phyloP scores from a whole-genome alignment of 495 filamentous ascomycete genomes.

The Penicillium psychrofluorescens region DNA sequence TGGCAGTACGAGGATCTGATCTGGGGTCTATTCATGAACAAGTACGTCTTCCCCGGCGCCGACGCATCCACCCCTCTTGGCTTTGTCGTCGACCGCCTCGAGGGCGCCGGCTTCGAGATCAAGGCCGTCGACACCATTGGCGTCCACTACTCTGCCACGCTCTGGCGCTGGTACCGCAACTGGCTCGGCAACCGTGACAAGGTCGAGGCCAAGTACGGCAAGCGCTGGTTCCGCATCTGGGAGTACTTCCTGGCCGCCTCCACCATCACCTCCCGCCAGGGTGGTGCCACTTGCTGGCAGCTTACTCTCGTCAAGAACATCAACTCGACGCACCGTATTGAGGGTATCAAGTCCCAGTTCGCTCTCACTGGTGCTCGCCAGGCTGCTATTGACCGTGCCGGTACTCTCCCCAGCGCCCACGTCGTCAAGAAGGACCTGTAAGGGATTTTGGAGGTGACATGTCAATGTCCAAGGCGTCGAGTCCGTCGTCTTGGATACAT shows the following conservation, averaged over 20 bases:
- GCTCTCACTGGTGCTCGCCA: constrained; percentile 63
- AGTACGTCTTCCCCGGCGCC: constrained; percentile 67
- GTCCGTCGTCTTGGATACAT: too few species aligned
- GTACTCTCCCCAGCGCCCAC: constrained; percentile 34
- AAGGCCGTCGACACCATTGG: constrained; percentile 75
- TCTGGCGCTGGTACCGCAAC: constrained; percentile 99
- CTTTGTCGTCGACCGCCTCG: constrained; percentile 57
- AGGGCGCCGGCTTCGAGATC: constrained; percentile 57
- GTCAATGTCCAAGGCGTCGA: too few species aligned
- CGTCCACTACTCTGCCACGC: constrained; percentile 93
- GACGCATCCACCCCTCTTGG: constrained; percentile 61
- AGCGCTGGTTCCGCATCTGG: constrained; percentile 97
- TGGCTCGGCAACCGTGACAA: constrained; percentile 96
- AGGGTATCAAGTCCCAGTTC: constrained; percentile 73
- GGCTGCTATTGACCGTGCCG: constrained; percentile 30
- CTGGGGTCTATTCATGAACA: constrained; percentile 74
- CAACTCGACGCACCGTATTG: constrained; percentile 90
- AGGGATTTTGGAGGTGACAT: background rate
- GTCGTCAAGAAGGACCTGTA: constrained; percentile 30
- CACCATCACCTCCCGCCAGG: constrained; percentile 90
- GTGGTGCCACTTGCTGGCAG: constrained; percentile 91
- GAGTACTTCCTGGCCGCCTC: constrained; percentile 95
- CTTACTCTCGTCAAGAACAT: constrained; percentile 95
- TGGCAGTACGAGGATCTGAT: constrained; percentile 72
- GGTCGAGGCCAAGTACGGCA: constrained; percentile 91